Conservation (phyloP, 169 alveolate species). For the Plasmodium sp. region DNA sequence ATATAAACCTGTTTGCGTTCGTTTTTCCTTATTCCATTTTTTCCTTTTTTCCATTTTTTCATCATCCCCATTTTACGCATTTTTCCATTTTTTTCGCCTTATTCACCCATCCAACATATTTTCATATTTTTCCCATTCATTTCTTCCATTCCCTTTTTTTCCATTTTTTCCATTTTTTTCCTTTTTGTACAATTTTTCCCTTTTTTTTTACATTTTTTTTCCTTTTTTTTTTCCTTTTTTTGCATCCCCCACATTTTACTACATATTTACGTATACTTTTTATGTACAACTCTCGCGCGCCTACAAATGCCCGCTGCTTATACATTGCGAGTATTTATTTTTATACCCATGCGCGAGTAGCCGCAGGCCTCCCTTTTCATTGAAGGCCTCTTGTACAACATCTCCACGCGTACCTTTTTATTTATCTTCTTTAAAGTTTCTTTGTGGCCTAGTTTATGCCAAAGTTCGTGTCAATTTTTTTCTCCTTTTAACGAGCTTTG, state of each 20-base stretch:
- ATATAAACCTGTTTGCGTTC: neutral
- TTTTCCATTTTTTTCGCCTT: neutral
- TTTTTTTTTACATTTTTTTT: too few species aligned
- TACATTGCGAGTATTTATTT: neutral
- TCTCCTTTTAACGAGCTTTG: neutral
- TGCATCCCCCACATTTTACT: neutral
- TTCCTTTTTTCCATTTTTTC: neutral
- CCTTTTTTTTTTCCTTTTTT: neutral
- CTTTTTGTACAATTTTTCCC: neutral
- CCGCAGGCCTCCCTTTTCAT: neutral
- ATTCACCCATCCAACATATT: neutral
- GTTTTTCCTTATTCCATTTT: neutral
- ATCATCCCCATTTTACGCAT: neutral
- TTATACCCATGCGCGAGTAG: neutral
- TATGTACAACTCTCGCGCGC: neutral
- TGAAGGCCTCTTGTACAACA: neutral
- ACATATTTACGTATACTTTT: neutral
- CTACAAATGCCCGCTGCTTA: neutral
- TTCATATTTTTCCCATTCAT: neutral
- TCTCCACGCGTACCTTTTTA: neutral
- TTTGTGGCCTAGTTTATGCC: neutral
- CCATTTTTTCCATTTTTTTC: neutral
- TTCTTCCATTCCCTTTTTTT: neutral
- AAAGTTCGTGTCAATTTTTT: neutral
- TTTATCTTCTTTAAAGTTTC: neutral